Conservation (phyloP, 306 rosid species). For the Nissolia schottii region DNA sequence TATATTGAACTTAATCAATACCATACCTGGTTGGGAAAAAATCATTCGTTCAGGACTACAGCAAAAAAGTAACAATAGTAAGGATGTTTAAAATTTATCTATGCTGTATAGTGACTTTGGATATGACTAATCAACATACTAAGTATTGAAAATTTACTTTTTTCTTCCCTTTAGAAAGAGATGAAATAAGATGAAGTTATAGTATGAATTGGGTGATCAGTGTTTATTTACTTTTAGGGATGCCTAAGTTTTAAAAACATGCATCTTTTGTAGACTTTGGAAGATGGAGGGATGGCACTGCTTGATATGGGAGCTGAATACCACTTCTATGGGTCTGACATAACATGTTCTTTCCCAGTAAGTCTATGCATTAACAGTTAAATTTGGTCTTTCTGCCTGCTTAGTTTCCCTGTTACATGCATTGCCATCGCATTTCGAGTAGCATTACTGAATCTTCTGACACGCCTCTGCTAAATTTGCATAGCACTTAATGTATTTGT, state of each 20-base stretch:
- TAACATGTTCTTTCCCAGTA: constrained; percentile 91
- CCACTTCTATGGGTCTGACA: constrained; percentile 91
- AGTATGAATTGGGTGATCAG: constrained; percentile 11
- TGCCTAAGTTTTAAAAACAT: neutral
- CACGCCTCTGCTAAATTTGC: neutral
- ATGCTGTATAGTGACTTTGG: constrained; percentile 15
- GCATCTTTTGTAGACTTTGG: constrained; percentile 53
- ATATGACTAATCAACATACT: constrained; percentile 18
- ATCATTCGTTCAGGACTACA: neutral
- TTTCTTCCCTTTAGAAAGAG: constrained; percentile 1
- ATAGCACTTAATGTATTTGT: neutral
- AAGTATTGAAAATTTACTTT: neutral
- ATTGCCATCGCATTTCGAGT: constrained; percentile 4
- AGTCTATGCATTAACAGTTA: constrained; percentile 34
- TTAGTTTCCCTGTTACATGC: neutral
- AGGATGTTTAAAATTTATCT: neutral
- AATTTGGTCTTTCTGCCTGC: neutral
- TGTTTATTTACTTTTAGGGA: neutral
- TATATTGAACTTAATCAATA: neutral
- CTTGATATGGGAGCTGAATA: constrained; percentile 99
- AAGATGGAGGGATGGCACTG: constrained; percentile 90
- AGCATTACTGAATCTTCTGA: neutral
- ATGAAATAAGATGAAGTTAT: constrained; percentile 11
- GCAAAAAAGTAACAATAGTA: neutral
- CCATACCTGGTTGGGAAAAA: neutral